phyloP scores from a whole-genome alignment of 495 filamentous ascomycete genomes.

The Neurospora cerealis region DNA sequence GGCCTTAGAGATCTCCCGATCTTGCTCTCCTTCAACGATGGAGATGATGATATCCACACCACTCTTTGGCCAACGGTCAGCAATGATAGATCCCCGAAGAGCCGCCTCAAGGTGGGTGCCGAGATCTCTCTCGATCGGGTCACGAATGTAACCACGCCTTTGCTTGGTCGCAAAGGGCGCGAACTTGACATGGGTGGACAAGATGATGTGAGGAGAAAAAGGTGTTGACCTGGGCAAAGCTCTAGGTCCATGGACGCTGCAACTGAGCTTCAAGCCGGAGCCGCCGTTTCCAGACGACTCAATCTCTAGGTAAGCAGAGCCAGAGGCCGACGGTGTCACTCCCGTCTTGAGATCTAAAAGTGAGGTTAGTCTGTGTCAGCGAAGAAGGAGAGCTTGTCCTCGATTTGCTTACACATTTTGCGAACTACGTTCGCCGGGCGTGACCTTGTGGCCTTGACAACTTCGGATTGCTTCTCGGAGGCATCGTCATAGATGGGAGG shows the following conservation, averaged over 20 bases:
- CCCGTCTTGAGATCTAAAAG: conserved; percentile 76
- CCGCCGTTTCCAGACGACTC: conserved; percentile 43
- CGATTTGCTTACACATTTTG: conserved; percentile 63
- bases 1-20: conserved; percentile 31
- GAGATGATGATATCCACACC: conserved; percentile 88
- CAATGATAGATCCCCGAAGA: conserved; percentile 77
- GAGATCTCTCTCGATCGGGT: conserved; percentile 78
- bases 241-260: conserved; percentile 85
- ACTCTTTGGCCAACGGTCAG: conserved; percentile 92
- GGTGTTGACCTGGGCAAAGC: conserved; percentile 80
- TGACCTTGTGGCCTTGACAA: conserved; percentile 27
- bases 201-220: conserved; percentile 81
- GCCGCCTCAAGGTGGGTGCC: conserved; percentile 86
- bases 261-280: conserved; percentile 73
- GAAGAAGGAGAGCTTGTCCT: background rate
- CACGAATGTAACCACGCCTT: conserved; percentile 78
- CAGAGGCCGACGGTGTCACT: conserved; percentile 84
- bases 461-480: conserved; percentile 31
- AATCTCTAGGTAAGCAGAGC: conserved; percentile 89
- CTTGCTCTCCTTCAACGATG: conserved; percentile 77
- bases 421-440: conserved; percentile 52
- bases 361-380: background rate
- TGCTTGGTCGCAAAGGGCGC: conserved; percentile 82
- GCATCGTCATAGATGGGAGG: conserved; percentile 57
- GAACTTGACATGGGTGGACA: conserved; percentile 90